These are phyloP conservation scores for Hanseniaspora singularis DNA, from an alignment of 805 yeast genomes.

Conservation along the genomic window DNA sequence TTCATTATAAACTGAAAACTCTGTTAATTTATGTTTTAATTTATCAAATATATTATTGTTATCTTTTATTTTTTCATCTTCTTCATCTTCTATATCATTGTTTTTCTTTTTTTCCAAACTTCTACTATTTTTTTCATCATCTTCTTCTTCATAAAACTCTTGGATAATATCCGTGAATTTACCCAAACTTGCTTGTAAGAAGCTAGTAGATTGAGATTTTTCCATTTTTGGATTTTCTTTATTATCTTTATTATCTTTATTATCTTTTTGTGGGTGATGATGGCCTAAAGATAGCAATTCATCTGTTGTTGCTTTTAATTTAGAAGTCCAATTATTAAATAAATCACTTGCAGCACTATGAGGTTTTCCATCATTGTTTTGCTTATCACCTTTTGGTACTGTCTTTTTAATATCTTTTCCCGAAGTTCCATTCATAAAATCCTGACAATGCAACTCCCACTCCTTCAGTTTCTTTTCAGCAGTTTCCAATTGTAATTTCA, in stretches of 20 bases:
- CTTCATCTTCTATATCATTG: neutral
- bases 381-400: too few species aligned
- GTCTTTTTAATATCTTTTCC: neutral
- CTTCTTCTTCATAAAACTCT: conserved; percentile 37
- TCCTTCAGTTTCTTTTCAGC: conserved; percentile 15
- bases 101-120: neutral
- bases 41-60: conserved; percentile 9
- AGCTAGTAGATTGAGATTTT: neutral
- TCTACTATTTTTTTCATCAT: conserved; percentile 2
- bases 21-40: conserved; percentile 10
- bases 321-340: conserved; percentile 14
- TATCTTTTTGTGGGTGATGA: neutral
- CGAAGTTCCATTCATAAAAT: neutral
- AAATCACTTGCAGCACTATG: conserved; percentile 2
- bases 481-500: conserved; percentile 2
- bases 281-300: conserved; percentile 11
- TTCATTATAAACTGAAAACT: conserved; percentile 12
- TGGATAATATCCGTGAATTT: conserved; percentile 10
- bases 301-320: conserved; percentile 15
- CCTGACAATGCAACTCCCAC: conserved; percentile 12
- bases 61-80: neutral
- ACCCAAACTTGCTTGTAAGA: conserved; percentile 13
- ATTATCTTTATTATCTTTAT: neutral
- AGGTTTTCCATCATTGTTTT: neutral
- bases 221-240: neutral